These are phyloP conservation scores for Hymenotorrendiella dingleyae DNA, from an alignment of 2,329 filamentous ascomycete genomes.

Conservation along the genomic window DNA sequence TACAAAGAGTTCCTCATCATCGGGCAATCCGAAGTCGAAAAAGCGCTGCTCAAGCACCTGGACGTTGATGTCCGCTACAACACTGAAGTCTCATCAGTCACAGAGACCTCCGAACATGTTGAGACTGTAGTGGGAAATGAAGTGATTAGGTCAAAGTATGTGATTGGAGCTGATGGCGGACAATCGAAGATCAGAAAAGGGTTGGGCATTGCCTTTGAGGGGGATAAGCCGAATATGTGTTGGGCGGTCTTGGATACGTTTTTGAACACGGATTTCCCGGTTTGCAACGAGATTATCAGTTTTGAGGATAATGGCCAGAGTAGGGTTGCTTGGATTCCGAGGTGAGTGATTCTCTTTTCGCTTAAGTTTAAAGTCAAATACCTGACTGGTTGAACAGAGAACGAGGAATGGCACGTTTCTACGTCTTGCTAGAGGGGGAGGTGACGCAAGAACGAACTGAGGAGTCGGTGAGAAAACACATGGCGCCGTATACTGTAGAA, in stretches of 20 bases:
- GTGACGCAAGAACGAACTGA: slow-evolving; percentile 36
- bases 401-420: slow-evolving; percentile 41
- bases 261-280: slow-evolving; percentile 43
- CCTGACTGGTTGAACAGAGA: slow-evolving; percentile 23
- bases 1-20: slow-evolving; percentile 47
- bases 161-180: slow-evolving; percentile 9
- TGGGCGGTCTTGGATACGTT: slow-evolving; percentile 45
- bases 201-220: slow-evolving; percentile 37
- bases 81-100: slow-evolving; percentile 33
- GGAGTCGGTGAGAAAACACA: slow-evolving; percentile 38
- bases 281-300: slow-evolving; percentile 42
- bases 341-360: slow-evolving; percentile 12
- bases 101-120: slow-evolving; percentile 16
- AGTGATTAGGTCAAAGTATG: slow-evolving; percentile 5
- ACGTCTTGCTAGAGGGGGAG: slow-evolving; percentile 41
- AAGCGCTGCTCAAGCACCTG: slow-evolving; percentile 33
- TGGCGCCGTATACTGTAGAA: slow-evolving; percentile 38
- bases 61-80: slow-evolving; percentile 32
- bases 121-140: neutral
- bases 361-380: neutral
- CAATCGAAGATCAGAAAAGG: slow-evolving; percentile 6
- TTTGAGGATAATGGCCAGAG: slow-evolving; percentile 41
- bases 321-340: slow-evolving; percentile 43
- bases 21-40: slow-evolving; percentile 41
- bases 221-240: slow-evolving; percentile 44